Base-by-base conservation (phyloP, 2,329 filamentous ascomycete genomes). In the Hypoxylon sp. region DNA sequence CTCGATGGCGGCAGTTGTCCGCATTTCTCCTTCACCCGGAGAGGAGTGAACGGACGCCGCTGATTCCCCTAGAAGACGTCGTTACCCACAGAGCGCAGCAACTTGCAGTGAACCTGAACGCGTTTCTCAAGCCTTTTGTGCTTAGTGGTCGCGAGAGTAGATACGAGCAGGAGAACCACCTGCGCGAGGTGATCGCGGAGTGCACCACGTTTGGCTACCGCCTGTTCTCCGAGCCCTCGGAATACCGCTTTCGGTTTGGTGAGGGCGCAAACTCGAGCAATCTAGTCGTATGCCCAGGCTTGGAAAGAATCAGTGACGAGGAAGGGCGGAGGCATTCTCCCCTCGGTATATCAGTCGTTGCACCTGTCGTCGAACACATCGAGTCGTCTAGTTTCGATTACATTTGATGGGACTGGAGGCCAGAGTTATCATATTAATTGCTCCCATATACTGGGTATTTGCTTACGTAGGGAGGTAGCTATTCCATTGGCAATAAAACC, bases 1-100 rank as follows among this genome's bases (percentile, higher is more conserved):
- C 72, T 13, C 70, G 71, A 59, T 80, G 78, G 78, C 75, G 77
- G 26, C 72, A 67, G n/a, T 67, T 79, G 10, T 75, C 78, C 3
- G 72, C 74, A 10, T 78, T 78, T 53, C 68, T 81, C 8, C 73
- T 80, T 11, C 75, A 78, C 51, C 71, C 76, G 0, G 62, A 52
- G 18, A 75, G 74, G 24, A 72, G 67, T 52, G 70, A 75, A 45
- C 70, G 76, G 4, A 74, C 72, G 1, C 61, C 75, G 1, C 67
- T 80, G 6, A 62, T 64, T 0, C 68, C 70, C 0, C 64, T 66
- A 4, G 66, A 72, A 9, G 63, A 71, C 11, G 61, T 67, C 7
- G 64, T 72, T 40, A 66, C 69, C 1, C 67, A 67, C 3, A 70
- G 74, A 52, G 75, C 75, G 1, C 55, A 64, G 1, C 54, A 65